Evolutionary conservation across 345 rosid genomes (phyloP).

Genomic region (Erucastrum elatum): DNA sequence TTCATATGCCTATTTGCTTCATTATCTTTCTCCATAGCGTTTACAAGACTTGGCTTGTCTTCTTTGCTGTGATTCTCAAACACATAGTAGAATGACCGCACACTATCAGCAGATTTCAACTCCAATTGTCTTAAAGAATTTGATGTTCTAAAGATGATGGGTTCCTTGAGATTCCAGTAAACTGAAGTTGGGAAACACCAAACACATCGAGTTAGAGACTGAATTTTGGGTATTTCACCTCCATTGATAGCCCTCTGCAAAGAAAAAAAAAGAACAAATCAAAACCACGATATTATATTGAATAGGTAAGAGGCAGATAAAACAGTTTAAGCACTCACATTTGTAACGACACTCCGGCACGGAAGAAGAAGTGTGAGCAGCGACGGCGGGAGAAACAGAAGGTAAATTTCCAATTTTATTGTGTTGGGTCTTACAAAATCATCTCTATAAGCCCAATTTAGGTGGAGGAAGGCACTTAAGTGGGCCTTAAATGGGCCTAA

Average conservation of each 20-base stretch:
- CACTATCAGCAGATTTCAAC: slow-evolving; percentile 31
- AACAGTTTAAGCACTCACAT: slow-evolving; percentile 11
- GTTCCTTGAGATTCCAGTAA: slow-evolving; percentile 31
- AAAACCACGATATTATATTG: background rate
- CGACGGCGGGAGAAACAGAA: slow-evolving; percentile 26
- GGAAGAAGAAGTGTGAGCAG: background rate
- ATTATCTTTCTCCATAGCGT: slow-evolving; percentile 29
- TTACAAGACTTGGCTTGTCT: slow-evolving; percentile 13
- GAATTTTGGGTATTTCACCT: slow-evolving; percentile 9
- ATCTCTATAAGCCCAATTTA: background rate
- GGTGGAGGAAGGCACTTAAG: slow-evolving; percentile 4
- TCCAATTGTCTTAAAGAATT: slow-evolving; percentile 39
- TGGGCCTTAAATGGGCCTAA: slow-evolving; percentile 18
- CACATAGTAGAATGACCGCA: slow-evolving; percentile 18
- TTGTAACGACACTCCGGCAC: slow-evolving; percentile 16
- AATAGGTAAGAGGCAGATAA: background rate
- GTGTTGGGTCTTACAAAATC: too few species aligned
- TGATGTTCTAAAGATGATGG: slow-evolving; percentile 23
- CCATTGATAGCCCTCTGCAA: slow-evolving; percentile 22
- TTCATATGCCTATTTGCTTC: slow-evolving; percentile 5
- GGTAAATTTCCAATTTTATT: background rate
- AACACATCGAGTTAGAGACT: slow-evolving; percentile 25
- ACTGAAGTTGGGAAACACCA: slow-evolving; percentile 29
- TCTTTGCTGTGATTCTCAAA: slow-evolving; percentile 30
- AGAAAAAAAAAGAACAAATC: background rate